Base-by-base conservation (phyloP, 768 basidiomycete species). In the Trametes gibbosa region DNA sequence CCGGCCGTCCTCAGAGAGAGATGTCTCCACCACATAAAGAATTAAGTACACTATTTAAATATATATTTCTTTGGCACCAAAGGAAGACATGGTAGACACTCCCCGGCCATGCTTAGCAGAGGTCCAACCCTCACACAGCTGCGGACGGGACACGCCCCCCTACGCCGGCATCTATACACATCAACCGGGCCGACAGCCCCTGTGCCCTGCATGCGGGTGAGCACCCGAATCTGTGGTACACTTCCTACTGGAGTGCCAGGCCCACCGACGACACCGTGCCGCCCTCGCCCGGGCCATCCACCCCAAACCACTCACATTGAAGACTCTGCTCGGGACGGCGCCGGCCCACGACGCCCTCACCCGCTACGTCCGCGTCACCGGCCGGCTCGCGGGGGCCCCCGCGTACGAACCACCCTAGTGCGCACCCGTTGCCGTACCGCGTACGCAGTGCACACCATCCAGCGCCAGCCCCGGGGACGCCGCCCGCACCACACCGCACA, bases 101-200 rank as follows among this genome's bases (percentile, higher is more conserved):
- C n/a, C n/a, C n/a, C n/a, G n/a, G n/a, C n/a, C n/a, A n/a, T n/a
- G n/a, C n/a, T n/a, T n/a, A n/a, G n/a, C n/a, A n/a, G n/a, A n/a
- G n/a, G n/a, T n/a, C n/a, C n/a, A n/a, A n/a, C n/a, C n/a, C 53
- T 72, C 12, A 60, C 66, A 35, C 72, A 73, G 35, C 68, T 75
- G 0, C 35, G 68, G 5, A 71, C 71, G 0, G 66, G 70, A 2
- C 73, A 75, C 47, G 51, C 53, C 8, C 66, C 69, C 0, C 66
- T 74, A 9, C 69, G 70, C 46, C 45, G 62, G 5, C 65, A 73
- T 62, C 67, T 64, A 0, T 32, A 55, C 29, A 29, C 25, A 64
- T 64, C 25, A 42, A 49, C 9, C n/a, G 29, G 25, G 53, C 47
- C 2, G 48, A 50, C 21, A 32, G 53, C 4, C 54, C 61, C 2